Conservation (phyloP, 805 yeast species). For the Candida krabiensis region DNA sequence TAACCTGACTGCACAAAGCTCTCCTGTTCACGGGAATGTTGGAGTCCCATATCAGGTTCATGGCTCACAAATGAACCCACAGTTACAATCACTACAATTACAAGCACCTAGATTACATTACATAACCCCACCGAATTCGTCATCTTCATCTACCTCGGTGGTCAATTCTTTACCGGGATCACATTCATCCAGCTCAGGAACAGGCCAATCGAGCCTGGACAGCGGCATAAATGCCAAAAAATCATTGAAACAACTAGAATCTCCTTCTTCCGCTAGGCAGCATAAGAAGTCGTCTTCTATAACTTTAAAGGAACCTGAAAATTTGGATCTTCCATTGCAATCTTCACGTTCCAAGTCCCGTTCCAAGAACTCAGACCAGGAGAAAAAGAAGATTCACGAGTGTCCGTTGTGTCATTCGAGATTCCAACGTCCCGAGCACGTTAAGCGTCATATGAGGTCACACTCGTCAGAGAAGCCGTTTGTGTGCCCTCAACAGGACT, state of each 20-base stretch:
- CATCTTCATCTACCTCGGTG: slow-evolving; percentile 19
- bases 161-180: slow-evolving; percentile 1
- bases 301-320: slow-evolving; percentile 26
- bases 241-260: slow-evolving; percentile 4
- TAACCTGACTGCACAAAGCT: slow-evolving; percentile 1
- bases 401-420: slow-evolving; percentile 64
- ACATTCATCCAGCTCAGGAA: slow-evolving; percentile 2
- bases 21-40: slow-evolving; percentile 3
- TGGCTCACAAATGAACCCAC: slow-evolving; percentile 1
- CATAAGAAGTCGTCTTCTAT: slow-evolving; percentile 7
- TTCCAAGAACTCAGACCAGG: slow-evolving; percentile 30
- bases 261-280: not conserved
- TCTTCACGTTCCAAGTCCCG: slow-evolving; percentile 35
- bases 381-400: slow-evolving; percentile 56
- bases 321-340: slow-evolving; percentile 33
- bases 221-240: not conserved
- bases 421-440: slow-evolving; percentile 74
- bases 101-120: slow-evolving; percentile 16
- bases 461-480: slow-evolving; percentile 60
- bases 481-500: slow-evolving; percentile 49
- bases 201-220: not conserved
- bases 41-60: not conserved
- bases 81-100: not conserved
- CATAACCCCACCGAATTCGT: slow-evolving; percentile 24
- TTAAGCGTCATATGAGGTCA: slow-evolving; percentile 59